Base-by-base conservation (phyloP, 2,329 filamentous ascomycete genomes). In the Penicillium paneum region DNA sequence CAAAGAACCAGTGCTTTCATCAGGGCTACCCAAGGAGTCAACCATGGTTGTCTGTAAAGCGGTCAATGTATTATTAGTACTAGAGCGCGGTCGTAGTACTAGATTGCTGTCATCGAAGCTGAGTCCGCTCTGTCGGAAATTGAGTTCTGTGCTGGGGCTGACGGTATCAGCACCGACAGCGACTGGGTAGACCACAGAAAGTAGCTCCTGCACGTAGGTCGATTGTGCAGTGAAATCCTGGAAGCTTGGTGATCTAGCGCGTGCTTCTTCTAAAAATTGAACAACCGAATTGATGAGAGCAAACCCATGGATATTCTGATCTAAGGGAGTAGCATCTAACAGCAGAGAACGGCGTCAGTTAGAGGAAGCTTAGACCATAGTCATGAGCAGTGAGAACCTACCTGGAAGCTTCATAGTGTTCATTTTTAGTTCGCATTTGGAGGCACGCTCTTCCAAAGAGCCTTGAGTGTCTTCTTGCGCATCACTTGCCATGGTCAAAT, bases 31-130 rank as follows among this genome's bases (percentile, higher is more conserved):
- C 34, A 80, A 52, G 72, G 75, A 49, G 73, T 81, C 44, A 72
- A 83, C 80, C 5, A 83, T 87, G 17, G 85, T 83, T 3, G 90
- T 92, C 58, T 89, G 84, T 19, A 97, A 83, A 32, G 93, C 88
- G 0, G 89, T 87, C 15, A 52, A 45, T 10, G 43, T 34, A 40
- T 54, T 64, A 15, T 65, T 83, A 47, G 74, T 58, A 73, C 85
- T 84, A 0, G 84, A 85, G 5, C 90, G 81, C 0, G 90, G 90
- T 13, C 89, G 85, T 56, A 95, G 89, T 24, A 92, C 88, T 1
- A 96, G 88, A 71, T 93, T 90, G 41, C 87, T 86, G 1, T 91
- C 91, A 62, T 94, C 90, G 62, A 96, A 96, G 0, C 85, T 93
- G 54, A 96, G 81, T 1, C 85, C 83, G 11, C 89, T 89, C 61